These are phyloP conservation scores for Colletotrichum lini DNA, from an alignment of 2,329 filamentous ascomycete species.

Conservation along the genomic window DNA sequence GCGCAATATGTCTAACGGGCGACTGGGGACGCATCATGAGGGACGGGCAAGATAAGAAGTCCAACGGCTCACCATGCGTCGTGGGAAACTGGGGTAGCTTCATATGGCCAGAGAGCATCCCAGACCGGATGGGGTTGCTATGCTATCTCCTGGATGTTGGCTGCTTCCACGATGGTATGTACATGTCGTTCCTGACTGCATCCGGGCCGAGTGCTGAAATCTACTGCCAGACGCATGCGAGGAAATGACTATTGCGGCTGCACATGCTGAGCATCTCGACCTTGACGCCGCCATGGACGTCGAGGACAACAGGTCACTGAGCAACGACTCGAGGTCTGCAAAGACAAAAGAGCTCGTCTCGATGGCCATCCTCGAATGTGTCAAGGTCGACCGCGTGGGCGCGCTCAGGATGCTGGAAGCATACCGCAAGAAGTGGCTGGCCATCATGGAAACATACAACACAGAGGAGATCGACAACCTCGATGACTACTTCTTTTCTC, in stretches of 20 bases:
- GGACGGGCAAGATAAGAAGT: slow-evolving; percentile 7
- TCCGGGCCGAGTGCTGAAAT: background rate
- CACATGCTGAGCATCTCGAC: slow-evolving; percentile 7
- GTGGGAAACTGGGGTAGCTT: slow-evolving; percentile 7
- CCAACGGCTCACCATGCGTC: background rate
- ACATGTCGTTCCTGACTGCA: background rate
- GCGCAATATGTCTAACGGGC: background rate
- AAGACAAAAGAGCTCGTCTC: slow-evolving; percentile 5
- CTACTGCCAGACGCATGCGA: background rate
- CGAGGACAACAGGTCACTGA: background rate
- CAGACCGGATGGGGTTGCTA: background rate
- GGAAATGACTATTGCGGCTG: slow-evolving; percentile 4
- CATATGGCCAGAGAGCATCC: slow-evolving; percentile 3
- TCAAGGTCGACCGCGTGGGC: slow-evolving; percentile 2
- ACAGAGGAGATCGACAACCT: slow-evolving; percentile 5
- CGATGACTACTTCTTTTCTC: slow-evolving; percentile 3
- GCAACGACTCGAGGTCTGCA: slow-evolving; percentile 1
- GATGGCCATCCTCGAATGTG: slow-evolving; percentile 7
- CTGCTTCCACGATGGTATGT: slow-evolving; percentile 6
- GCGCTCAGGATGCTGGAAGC: background rate
- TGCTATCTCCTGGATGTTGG: slow-evolving; percentile 5
- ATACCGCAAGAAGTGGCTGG: slow-evolving; percentile 7
- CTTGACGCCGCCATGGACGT: slow-evolving; percentile 8
- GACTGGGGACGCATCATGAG: slow-evolving; percentile 11
- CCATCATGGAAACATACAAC: slow-evolving; percentile 4